Evolutionary conservation across 2,329 filamentous ascomycete species (phyloP).

Genomic region (Dothistroma pini): DNA sequence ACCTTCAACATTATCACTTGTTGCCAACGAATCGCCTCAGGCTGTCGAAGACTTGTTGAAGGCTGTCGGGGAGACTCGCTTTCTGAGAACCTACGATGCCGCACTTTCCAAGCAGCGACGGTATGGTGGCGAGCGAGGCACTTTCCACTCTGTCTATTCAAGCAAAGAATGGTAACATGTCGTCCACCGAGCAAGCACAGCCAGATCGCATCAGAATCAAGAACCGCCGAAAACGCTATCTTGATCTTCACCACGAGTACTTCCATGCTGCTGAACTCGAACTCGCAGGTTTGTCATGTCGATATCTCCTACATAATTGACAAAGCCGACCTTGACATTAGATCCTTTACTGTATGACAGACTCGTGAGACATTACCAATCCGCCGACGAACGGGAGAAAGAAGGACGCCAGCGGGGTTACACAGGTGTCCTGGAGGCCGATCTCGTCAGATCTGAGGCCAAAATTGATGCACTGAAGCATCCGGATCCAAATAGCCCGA

Average conservation of each 20-base stretch:
- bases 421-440: slow-evolving; percentile 72
- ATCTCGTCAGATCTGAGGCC: slow-evolving; percentile 71
- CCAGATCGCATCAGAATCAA: slow-evolving; percentile 41
- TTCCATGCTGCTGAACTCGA: slow-evolving; percentile 59
- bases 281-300: slow-evolving; percentile 49
- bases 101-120: slow-evolving; percentile 1
- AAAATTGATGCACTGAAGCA: slow-evolving; percentile 63
- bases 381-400: slow-evolving; percentile 65
- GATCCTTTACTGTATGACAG: slow-evolving; percentile 81
- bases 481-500: slow-evolving; percentile 49
- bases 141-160: background rate
- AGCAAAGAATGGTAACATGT: background rate
- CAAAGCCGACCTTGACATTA: slow-evolving; percentile 25
- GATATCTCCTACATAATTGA: slow-evolving; percentile 4
- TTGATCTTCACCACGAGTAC: slow-evolving; percentile 69
- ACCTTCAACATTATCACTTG: no score
- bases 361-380: slow-evolving; percentile 73
- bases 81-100: background rate
- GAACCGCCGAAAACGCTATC: slow-evolving; percentile 74
- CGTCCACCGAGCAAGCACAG: background rate
- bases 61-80: background rate
- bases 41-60: background rate
- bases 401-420: slow-evolving; percentile 74
- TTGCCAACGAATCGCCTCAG: background rate
- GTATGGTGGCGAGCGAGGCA: background rate